A percentile compares a stretch with the other conserved stretches of the same genome.
Conservation (phyloP, 2,329 filamentous ascomycete species). For the Fusarium pseudonygamai region DNA sequence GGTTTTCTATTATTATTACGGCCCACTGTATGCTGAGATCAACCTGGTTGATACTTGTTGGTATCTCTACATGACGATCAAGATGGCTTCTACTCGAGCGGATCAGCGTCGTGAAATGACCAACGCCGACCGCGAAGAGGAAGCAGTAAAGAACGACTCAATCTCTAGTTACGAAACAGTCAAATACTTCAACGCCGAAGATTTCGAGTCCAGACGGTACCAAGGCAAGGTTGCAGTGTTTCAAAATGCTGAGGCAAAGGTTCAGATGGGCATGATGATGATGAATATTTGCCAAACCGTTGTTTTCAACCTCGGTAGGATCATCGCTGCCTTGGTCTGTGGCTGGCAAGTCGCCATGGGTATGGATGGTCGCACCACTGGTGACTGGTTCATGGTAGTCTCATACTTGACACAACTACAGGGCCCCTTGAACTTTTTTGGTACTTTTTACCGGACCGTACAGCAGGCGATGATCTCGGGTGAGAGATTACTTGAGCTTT, state of each 20-base stretch:
- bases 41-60: conserved; percentile 92
- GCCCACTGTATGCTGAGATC: conserved; percentile 85
- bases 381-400: conserved; percentile 77
- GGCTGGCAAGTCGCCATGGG: conserved; percentile 80
- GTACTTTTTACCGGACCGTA: conserved; percentile 94
- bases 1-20: conserved; percentile 70
- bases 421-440: conserved; percentile 85
- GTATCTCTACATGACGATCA: conserved; percentile 96
- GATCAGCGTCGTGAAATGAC: conserved; percentile 94
- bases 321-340: conserved; percentile 76
- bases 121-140: conserved; percentile 92
- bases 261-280: conserved; percentile 78
- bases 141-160: conserved; percentile 98
- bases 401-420: conserved; percentile 84
- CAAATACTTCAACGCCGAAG: conserved; percentile 89
- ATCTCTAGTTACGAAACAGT: conserved; percentile 98
- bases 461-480: conserved; percentile 98
- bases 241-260: conserved; percentile 78
- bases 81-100: conserved; percentile 92
- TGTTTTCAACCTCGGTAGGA: conserved; percentile 80
- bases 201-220: conserved; percentile 80
- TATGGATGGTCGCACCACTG: conserved; percentile 70
- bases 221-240: conserved; percentile 74
- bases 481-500: conserved; percentile 92
- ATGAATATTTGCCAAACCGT: conserved; percentile 85